Evolutionary conservation across 2,329 filamentous ascomycete genomes (phyloP), one percentile per base, ranked within the genome.

Genomic region (Alternaria brassicae): DNA sequence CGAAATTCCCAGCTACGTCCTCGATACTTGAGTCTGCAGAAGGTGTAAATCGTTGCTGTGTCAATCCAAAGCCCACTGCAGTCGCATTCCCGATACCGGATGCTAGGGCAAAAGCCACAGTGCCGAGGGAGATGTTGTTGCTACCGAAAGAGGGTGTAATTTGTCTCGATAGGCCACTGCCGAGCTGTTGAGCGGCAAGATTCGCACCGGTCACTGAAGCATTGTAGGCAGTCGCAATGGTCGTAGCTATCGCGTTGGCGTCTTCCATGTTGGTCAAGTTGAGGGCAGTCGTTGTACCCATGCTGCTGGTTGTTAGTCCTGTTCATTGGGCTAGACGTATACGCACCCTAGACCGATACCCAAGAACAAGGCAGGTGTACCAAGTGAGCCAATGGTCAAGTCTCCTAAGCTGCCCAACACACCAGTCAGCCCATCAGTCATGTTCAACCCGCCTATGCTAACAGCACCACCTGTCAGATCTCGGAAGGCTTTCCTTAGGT

Each of bases 281-380:
- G 23, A 75, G 63, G 6, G 68, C 66, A n/a, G 63, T 71, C 13
- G 63, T 63, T 37, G 68, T 48, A 30, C 72, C 72, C 56, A 73
- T 69, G 30, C 72, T 74, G 25, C 15, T 17, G 12, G 2, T 23
- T 9, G 49, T 71, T 39, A 71, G 61, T 48, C 6, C 15, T 34
- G 10, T 25, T 37, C 10, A 0, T 27, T 13, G 7, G 8, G 30
- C 3, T 39, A 21, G 15, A 30, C 10, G 13, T 6, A 19, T 39
- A 55, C 67, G 8, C 63, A 74, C 71, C 71, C 72, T 54, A 74
- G 28, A 30, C 72, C 72, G 15, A 74, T 70, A 23, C 72, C 72
- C 19, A 74, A 58, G 25, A 74, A 74, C 10, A 72, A 63, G 25
- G 72, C 71, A 28, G 71, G 70, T 30, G 65, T 72, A 13, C 64